A percentile compares a stretch with the other conserved stretches of the same genome.
phyloP scores from a whole-genome alignment of 2,329 filamentous ascomycete genomes.

The Claviceps sp. region DNA sequence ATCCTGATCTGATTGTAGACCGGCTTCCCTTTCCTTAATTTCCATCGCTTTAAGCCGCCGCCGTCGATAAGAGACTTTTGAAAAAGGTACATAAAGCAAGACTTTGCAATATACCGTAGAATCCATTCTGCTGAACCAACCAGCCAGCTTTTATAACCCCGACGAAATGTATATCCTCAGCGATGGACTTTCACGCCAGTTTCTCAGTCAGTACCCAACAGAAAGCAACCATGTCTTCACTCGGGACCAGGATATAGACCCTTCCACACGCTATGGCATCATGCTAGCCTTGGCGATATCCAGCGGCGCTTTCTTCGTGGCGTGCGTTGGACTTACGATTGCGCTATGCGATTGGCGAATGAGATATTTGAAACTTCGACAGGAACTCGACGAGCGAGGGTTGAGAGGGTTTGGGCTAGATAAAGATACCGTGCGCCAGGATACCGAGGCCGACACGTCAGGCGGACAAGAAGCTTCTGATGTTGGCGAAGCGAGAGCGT shows the following conservation, averaged over 20 bases:
- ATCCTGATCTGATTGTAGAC: background rate
- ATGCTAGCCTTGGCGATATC: slow-evolving; percentile 6
- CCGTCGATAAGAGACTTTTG: background rate
- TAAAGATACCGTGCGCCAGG: background rate
- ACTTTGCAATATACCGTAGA: background rate
- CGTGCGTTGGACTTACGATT: slow-evolving; percentile 6
- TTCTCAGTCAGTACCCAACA: background rate
- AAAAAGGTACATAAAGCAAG: background rate
- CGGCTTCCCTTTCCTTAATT: background rate
- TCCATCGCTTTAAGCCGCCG: background rate
- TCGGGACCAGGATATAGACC: slow-evolving; percentile 4
- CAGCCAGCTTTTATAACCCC: background rate
- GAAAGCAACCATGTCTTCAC: background rate
- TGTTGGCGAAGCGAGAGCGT: slow-evolving; percentile 1
- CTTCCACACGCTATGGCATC: slow-evolving; percentile 5
- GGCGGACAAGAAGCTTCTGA: background rate
- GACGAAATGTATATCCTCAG: background rate
- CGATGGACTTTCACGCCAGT: background rate
- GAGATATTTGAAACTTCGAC: slow-evolving; percentile 5
- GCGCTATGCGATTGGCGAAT: slow-evolving; percentile 6
- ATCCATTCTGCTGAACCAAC: background rate
- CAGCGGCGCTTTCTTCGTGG: slow-evolving; percentile 7
- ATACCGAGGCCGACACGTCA: background rate
- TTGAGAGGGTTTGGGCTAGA: slow-evolving; percentile 1
- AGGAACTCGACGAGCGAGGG: slow-evolving; percentile 5